Evolutionary conservation across 495 filamentous ascomycete genomes (phyloP).

Genomic region (Gamarada debralockiae): DNA sequence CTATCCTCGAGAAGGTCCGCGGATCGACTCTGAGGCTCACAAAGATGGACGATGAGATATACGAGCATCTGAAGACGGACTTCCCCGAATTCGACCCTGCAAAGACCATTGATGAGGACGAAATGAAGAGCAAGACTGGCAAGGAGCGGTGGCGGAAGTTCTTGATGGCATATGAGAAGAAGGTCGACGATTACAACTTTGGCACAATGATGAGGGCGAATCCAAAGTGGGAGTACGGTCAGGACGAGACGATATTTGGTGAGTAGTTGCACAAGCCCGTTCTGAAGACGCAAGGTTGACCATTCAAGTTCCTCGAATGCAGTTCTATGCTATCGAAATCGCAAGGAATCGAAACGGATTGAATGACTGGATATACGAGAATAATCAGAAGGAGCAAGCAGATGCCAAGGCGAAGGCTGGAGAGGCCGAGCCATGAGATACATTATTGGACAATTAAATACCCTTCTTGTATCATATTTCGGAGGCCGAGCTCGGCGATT

Average conservation of each 20-base stretch:
- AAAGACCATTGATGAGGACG: conserved; percentile 77
- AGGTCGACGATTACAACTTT: conserved; percentile 93
- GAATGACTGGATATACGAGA: conserved; percentile 96
- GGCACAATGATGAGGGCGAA: conserved; percentile 83
- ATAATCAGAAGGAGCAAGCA: conserved; percentile 45
- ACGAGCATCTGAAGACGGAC: conserved; percentile 74
- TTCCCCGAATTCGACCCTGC: conserved; percentile 92
- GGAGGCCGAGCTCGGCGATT: background rate
- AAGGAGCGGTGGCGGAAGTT: conserved; percentile 97
- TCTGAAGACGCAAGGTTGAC: conserved; percentile 7
- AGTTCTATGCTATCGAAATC: conserved; percentile 98
- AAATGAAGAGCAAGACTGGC: conserved; percentile 96
- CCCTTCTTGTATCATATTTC: background rate
- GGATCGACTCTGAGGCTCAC: conserved; percentile 87
- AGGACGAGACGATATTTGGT: conserved; percentile 93
- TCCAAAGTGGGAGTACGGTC: conserved; percentile 76
- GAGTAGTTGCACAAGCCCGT: conserved; percentile 12
- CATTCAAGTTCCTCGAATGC: conserved; percentile 73
- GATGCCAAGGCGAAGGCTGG: conserved; percentile 18
- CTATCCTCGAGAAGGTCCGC: conserved; percentile 83
- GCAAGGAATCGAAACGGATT: conserved; percentile 82
- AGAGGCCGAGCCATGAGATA: conserved; percentile 2
- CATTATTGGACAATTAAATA: background rate
- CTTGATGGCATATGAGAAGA: conserved; percentile 90
- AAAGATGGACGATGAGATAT: conserved; percentile 91